Percentiles rank a stretch among this genome's conserved stretches.
These are phyloP conservation scores for Solanum okadae DNA, from an alignment of 257 asterid genomes.

Conservation along the genomic window DNA sequence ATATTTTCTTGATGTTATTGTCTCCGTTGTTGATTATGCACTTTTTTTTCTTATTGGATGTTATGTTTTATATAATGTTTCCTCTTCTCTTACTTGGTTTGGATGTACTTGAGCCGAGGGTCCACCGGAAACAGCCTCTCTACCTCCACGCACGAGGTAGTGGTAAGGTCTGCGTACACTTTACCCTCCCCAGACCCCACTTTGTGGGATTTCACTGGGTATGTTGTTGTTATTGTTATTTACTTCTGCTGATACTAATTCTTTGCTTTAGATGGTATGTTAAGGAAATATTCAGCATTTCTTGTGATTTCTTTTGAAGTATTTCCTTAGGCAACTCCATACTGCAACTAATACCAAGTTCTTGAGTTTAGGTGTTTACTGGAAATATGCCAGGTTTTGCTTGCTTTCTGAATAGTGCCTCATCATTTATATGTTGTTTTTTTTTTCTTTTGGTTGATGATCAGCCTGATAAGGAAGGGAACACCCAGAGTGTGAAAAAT, in stretches of 20 bases:
- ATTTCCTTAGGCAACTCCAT: neutral
- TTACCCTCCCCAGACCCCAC: too few relatives aligned
- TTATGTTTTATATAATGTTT: too few relatives aligned
- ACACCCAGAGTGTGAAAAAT: constrained; percentile 16
- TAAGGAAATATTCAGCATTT: neutral
- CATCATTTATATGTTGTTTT: neutral
- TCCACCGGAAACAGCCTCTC: too few relatives aligned
- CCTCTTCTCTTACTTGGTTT: too few relatives aligned
- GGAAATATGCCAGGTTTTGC: neutral
- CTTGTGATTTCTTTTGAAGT: neutral
- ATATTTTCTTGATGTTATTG: too few relatives aligned
- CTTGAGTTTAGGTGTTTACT: neutral
- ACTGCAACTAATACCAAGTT: neutral
- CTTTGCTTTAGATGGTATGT: neutral
- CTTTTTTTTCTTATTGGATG: too few relatives aligned
- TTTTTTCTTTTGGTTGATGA: constrained; percentile 17
- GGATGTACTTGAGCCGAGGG: too few relatives aligned
- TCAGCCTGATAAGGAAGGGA: constrained; percentile 14
- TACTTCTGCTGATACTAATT: neutral
- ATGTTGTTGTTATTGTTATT: too few relatives aligned
- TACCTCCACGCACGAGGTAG: too few relatives aligned
- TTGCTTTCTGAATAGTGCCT: neutral
- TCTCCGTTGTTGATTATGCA: too few relatives aligned
- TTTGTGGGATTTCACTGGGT: too few relatives aligned
- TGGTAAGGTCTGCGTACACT: too few relatives aligned